These are phyloP conservation scores for Silene conica DNA, from an alignment of 148 eudicot species.

Conservation along the genomic window DNA sequence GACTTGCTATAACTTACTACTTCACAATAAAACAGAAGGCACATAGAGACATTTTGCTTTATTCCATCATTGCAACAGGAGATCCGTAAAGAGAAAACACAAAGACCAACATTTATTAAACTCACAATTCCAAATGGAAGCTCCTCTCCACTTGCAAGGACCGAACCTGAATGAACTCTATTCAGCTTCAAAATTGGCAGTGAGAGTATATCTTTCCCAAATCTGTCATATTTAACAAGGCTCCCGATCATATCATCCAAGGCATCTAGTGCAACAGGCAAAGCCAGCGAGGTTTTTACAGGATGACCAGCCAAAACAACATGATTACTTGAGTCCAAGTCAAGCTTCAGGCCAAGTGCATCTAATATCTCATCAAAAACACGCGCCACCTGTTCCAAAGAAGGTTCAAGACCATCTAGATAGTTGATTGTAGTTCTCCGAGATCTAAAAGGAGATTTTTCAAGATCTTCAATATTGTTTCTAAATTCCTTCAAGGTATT, in stretches of 20 bases:
- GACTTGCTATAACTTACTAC: not conserved
- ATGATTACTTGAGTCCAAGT: constrained; percentile 31
- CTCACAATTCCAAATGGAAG: constrained; percentile 96
- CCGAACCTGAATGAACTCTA: constrained; percentile 73
- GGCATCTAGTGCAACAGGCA: constrained; percentile 85
- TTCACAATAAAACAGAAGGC: too few relatives aligned
- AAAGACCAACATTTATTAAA: constrained; percentile 7
- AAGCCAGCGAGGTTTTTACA: constrained; percentile 71
- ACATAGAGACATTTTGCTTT: not conserved
- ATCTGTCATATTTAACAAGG: constrained; percentile 28
- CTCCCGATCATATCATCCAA: constrained; percentile 64
- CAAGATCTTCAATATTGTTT: constrained; percentile 45
- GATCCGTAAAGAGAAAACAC: not conserved
- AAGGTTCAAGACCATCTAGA: constrained; percentile 30
- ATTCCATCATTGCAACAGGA: not conserved
- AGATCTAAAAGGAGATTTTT: constrained; percentile 58
- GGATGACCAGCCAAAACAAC: constrained; percentile 71
- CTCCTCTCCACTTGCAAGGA: constrained; percentile 93
- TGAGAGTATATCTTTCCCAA: constrained; percentile 38
- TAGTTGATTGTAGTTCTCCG: constrained; percentile 48
- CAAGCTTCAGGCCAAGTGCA: constrained; percentile 59
- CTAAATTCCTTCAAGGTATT: constrained; percentile 47
- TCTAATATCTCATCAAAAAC: constrained; percentile 49
- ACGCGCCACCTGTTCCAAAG: constrained; percentile 43
- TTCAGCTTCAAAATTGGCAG: constrained; percentile 73